Conservation (phyloP, 176 grass and related monocot species). For the Phyllostachys edulis region DNA sequence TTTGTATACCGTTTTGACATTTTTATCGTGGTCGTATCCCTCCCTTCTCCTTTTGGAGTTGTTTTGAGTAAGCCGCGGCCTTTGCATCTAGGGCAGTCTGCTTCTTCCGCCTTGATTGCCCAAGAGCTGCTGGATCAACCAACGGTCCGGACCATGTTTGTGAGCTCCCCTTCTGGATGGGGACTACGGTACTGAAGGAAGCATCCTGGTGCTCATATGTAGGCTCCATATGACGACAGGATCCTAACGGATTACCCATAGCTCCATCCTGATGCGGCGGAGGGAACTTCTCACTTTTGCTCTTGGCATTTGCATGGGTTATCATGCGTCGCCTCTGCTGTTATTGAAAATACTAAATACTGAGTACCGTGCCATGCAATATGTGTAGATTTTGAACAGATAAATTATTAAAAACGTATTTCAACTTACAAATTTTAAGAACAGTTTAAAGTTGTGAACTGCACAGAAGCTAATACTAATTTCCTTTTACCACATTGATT, state of each 20-base stretch:
- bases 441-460: background rate
- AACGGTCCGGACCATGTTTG: conserved; percentile 50
- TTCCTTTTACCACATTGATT: background rate
- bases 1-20: background rate
- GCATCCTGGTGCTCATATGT: conserved; percentile 43
- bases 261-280: conserved; percentile 54
- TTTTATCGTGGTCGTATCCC: conserved; percentile 20
- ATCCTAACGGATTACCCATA: conserved; percentile 48
- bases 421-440: background rate
- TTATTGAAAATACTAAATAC: background rate
- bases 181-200: conserved; percentile 53
- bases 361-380: conserved; percentile 5
- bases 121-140: conserved; percentile 32
- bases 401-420: background rate
- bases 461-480: background rate
- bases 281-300: conserved; percentile 62
- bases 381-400: background rate
- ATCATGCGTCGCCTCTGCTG: conserved; percentile 43
- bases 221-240: conserved; percentile 37
- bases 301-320: conserved; percentile 44
- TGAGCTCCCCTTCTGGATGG: conserved; percentile 36
- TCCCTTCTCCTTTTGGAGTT: conserved; percentile 38
- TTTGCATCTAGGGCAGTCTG: conserved; percentile 41
- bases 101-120: conserved; percentile 41
- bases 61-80: conserved; percentile 49